Evolutionary conservation across 768 basidiomycete species (phyloP), one percentile per base, ranked within the genome.

Genomic region (Suillus fuscotomentosus): DNA sequence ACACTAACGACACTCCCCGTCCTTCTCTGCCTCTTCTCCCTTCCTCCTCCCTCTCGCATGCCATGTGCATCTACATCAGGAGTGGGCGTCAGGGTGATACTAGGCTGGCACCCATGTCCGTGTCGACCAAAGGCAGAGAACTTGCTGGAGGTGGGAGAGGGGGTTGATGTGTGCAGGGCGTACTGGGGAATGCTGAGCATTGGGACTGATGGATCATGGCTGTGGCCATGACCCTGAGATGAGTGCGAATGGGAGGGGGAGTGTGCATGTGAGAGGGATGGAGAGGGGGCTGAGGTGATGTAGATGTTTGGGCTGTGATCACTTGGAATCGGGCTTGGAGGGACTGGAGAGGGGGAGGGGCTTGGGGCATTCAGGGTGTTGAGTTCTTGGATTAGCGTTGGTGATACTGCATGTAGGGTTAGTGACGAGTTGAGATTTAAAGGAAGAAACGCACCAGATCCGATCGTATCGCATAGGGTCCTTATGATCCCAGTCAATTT

Each of bases 251-350:
- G 51, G 4, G 51, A 53, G 0, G 51, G 50, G 0, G 50, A 50
- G 50, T 27, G 48, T 15, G 48, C 15, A 7, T 51, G 50, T 8
- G 24, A 53, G 4, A 27, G 27, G 2, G 27, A 53, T 24, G 84
- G 72, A 3, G 83, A 81, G 0, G 78, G 76, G 3, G 91, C 89
- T 0, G 88, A 87, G 3, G 89, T 92, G 68, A 93, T 81, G 71
- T 83, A 89, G 68, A 92, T 91, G 67, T 90, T 88, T 9, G 90
- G 89, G 61, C 81, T 85, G 48, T 76, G 63, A 13, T 56, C 73
- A 6, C 62, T 67, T 5, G 64, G 64, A 4, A 65, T 54, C 11
- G 65, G 57, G 39, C 60, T 38, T 55, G 71, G 56, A 22, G 63
- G 63, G n/a, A 63, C 64, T 0, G 73, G 75, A 3, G 73, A 73